Evolutionary conservation across 805 yeast species (phyloP).

Genomic region (Pachysolen tannophilus): DNA sequence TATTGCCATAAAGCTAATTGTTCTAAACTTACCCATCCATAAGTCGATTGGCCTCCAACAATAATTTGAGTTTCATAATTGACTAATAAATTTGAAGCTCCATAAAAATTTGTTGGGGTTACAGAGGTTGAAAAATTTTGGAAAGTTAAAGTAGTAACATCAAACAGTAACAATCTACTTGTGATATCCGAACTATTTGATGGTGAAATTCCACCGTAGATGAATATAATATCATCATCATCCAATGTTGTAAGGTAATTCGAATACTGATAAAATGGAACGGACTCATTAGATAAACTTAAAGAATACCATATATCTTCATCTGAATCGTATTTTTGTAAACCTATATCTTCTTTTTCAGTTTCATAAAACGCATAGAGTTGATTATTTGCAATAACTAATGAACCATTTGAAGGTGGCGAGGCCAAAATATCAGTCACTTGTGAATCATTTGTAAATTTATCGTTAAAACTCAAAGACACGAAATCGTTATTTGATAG

Average conservation of each 20-base stretch:
- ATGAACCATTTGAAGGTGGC: neutral
- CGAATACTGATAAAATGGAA: constrained; percentile 22
- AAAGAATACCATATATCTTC: constrained; percentile 16
- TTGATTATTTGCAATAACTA: neutral
- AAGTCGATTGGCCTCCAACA: constrained; percentile 56
- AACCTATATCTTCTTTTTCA: neutral
- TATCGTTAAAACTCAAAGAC: neutral
- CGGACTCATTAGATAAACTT: constrained; percentile 8
- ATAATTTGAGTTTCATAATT: constrained; percentile 40
- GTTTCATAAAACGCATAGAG: constrained; percentile 5
- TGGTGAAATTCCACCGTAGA: constrained; percentile 44
- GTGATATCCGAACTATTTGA: constrained; percentile 12
- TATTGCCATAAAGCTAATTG: constrained; percentile 72
- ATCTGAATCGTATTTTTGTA: too few relatives aligned
- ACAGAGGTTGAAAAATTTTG: constrained; percentile 38
- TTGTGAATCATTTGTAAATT: neutral
- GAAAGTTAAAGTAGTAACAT: constrained; percentile 24
- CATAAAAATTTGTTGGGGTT: constrained; percentile 48
- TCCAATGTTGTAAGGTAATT: constrained; percentile 34
- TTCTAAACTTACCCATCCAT: constrained; percentile 66
- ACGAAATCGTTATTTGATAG: neutral
- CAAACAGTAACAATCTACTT: constrained; percentile 34
- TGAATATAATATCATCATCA: constrained; percentile 32
- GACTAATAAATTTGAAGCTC: constrained; percentile 37
- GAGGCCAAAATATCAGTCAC: neutral